Percentiles rank a stretch among this genome's conserved stretches.
Conservation (phyloP, 306 rosid genomes). For the Gastrolobium villosum region DNA sequence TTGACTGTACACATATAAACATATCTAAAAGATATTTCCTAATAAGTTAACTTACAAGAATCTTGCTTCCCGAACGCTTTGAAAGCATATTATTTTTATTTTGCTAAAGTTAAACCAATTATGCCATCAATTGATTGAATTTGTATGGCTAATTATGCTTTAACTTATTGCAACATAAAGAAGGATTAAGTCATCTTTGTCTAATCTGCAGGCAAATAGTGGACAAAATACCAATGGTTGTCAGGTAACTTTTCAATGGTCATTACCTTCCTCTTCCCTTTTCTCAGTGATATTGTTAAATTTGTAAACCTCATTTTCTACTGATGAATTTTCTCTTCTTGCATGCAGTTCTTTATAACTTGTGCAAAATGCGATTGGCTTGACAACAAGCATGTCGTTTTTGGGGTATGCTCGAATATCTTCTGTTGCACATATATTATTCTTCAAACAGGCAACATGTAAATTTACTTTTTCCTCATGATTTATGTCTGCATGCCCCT, state of each 20-base stretch:
- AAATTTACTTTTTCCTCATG: constrained; percentile 2
- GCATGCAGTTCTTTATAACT: constrained; percentile 87
- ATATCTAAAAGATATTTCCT: constrained; percentile 1
- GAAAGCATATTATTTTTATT: constrained; percentile 33
- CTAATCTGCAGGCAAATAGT: constrained; percentile 87
- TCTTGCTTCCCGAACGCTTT: constrained; percentile 19
- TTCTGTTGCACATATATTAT: constrained; percentile 26
- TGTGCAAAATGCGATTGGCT: constrained; percentile 99
- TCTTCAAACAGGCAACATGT: not conserved
- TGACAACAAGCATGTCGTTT: constrained; percentile 97
- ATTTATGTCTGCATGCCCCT: constrained; percentile 14
- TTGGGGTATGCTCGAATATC: constrained; percentile 78
- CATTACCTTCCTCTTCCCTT: constrained; percentile 31
- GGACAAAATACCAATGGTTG: constrained; percentile 88
- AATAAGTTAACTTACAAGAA: constrained; percentile 5
- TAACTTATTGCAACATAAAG: constrained; percentile 27
- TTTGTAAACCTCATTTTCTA: constrained; percentile 9
- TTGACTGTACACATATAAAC: not conserved
- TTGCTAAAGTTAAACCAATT: constrained; percentile 16
- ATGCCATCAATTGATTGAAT: constrained; percentile 16
- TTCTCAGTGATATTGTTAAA: constrained; percentile 7
- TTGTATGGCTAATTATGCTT: constrained; percentile 31
- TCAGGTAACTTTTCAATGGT: constrained; percentile 69
- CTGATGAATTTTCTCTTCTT: constrained; percentile 46
- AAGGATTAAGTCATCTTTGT: constrained; percentile 22